These are phyloP conservation scores for Abrus precatorius DNA, from an alignment of 306 rosid genomes.

Conservation along the genomic window DNA sequence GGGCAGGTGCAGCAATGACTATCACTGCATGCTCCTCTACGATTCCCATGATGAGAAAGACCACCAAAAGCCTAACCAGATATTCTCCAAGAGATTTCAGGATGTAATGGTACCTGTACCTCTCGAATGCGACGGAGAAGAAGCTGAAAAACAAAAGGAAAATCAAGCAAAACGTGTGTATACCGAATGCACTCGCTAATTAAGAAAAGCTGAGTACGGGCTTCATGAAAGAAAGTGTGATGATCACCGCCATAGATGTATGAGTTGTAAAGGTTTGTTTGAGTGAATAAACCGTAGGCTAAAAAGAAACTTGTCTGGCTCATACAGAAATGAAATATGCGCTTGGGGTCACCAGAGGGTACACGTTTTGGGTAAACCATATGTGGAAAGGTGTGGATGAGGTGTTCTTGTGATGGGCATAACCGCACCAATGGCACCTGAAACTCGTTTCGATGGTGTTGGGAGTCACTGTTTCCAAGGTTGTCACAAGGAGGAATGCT, in stretches of 20 bases:
- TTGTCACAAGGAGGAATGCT: too few relatives aligned
- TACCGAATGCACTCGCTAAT: neutral
- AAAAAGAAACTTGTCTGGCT: slow-evolving; percentile 9
- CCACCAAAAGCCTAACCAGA: slow-evolving; percentile 3
- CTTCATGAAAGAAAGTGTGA: too few relatives aligned
- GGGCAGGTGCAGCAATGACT: too few relatives aligned
- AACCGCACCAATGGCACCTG: too few relatives aligned
- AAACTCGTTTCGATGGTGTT: too few relatives aligned
- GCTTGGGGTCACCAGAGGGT: slow-evolving; percentile 19
- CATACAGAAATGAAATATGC: neutral
- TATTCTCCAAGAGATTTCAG: slow-evolving; percentile 17
- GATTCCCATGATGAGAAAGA: neutral
- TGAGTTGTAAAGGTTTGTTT: slow-evolving; percentile 5
- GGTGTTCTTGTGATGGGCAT: neutral
- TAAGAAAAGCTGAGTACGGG: neutral
- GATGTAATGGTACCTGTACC: neutral
- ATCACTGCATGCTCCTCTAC: neutral
- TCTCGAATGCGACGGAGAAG: neutral
- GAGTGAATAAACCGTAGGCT: neutral
- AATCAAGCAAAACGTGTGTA: neutral
- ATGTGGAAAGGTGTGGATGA: neutral
- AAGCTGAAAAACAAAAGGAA: neutral
- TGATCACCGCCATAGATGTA: neutral
- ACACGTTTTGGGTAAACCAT: slow-evolving; percentile 18
- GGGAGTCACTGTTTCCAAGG: too few relatives aligned